A percentile compares a stretch with the other conserved stretches of the same genome.
These are phyloP conservation scores for Salisapilia sapeloensis DNA, from an alignment of 352 stramenopile genomes.

Conservation along the genomic window DNA sequence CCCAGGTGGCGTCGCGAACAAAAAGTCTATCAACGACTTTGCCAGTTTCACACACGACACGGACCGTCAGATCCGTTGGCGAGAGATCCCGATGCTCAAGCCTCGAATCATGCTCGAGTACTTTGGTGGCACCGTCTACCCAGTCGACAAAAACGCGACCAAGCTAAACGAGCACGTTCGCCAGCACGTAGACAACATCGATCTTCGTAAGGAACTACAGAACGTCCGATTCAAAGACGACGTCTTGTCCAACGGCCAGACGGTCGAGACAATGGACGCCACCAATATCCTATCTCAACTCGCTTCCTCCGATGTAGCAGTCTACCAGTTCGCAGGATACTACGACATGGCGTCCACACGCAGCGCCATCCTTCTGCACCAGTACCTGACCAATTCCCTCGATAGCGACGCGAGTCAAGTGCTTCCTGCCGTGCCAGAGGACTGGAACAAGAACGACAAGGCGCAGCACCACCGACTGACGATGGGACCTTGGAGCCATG, in stretches of 20 bases:
- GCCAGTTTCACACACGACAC: conserved; percentile 55
- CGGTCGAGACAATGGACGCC: conserved; percentile 25
- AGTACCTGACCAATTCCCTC: conserved; percentile 68
- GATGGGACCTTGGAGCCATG: conserved; percentile 69
- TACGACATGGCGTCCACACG: conserved; percentile 63
- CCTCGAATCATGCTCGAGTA: conserved; percentile 70
- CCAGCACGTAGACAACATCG: conserved; percentile 42
- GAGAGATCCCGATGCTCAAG: conserved; percentile 54
- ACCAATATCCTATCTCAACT: conserved; percentile 38
- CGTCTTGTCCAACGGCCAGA: conserved; percentile 17
- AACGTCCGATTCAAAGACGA: conserved; percentile 50
- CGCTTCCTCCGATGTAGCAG: conserved; percentile 42
- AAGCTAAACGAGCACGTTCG: conserved; percentile 48
- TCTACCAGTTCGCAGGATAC: conserved; percentile 54
- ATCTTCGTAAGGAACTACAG: conserved; percentile 27
- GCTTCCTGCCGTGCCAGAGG: conserved; percentile 26
- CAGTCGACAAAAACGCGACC: conserved; percentile 45
- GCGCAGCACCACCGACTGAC: conserved; percentile 40
- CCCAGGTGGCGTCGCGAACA: conserved; percentile 56
- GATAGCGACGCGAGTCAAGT: conserved; percentile 32
- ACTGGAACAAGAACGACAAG: conserved; percentile 16
- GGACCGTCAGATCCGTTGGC: conserved; percentile 61
- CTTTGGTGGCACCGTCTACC: conserved; percentile 70
- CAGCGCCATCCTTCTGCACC: conserved; percentile 54
- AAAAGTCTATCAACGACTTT: conserved; percentile 44